These are phyloP conservation scores for Fragosphaeria purpurea DNA, from an alignment of 2,329 filamentous ascomycete species.

Conservation along the genomic window DNA sequence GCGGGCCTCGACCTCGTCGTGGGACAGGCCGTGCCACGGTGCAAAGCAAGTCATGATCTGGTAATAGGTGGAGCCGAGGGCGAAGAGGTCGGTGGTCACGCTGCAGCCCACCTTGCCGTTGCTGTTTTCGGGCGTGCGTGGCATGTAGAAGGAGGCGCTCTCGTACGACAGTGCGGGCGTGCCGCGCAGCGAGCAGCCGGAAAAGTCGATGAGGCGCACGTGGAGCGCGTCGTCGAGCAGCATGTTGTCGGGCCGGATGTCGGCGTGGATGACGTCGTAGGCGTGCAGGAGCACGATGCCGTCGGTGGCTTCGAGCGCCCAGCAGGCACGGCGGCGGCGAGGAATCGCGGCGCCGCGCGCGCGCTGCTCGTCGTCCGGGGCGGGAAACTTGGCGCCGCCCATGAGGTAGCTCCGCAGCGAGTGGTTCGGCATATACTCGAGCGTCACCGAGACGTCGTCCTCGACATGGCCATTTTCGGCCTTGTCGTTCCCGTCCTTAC, in stretches of 20 bases:
- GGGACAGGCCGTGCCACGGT: not conserved
- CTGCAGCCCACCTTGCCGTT: constrained; percentile 1
- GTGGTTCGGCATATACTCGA: constrained; percentile 6
- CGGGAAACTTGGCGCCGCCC: not conserved
- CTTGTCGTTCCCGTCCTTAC: no score
- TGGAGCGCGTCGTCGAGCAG: not conserved
- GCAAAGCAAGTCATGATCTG: constrained; percentile 2
- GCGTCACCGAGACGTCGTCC: constrained; percentile 4
- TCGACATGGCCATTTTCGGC: no score
- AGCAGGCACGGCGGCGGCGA: constrained; percentile 1
- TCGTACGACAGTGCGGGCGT: not conserved
- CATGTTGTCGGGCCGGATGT: constrained; percentile 9
- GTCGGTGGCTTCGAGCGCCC: constrained; percentile 7
- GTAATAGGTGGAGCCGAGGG: constrained; percentile 7
- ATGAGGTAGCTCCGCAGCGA: not conserved
- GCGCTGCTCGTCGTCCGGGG: not conserved
- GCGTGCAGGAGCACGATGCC: constrained; percentile 3
- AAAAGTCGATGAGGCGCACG: constrained; percentile 6
- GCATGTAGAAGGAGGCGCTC: constrained; percentile 3
- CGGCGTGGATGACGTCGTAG: constrained; percentile 6
- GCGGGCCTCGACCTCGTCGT: constrained; percentile 2
- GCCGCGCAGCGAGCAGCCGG: not conserved
- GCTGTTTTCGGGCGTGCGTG: not conserved
- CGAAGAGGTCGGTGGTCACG: constrained; percentile 7
- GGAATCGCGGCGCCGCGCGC: constrained; percentile 2